phyloP scores from a whole-genome alignment of 768 basidiomycete genomes.

The Agrocybe pediades region DNA sequence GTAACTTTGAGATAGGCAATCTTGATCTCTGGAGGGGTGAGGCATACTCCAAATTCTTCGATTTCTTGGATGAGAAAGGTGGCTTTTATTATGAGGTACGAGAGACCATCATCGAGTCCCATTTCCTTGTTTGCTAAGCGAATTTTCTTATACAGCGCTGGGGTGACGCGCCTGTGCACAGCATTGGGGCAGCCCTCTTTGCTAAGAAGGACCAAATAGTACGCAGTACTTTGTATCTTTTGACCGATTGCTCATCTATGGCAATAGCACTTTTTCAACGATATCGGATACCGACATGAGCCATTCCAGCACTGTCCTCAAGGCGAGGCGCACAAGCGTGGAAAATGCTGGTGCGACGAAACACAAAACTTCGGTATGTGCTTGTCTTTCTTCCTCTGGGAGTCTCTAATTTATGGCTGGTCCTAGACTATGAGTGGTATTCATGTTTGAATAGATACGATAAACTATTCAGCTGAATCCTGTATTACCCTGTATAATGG shows the following conservation, averaged over 20 bases:
- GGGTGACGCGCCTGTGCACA: constrained; percentile 93
- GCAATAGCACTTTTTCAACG: constrained; percentile 84
- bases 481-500: constrained; percentile 6
- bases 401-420: not conserved
- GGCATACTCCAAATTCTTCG: constrained; percentile 82
- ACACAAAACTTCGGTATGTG: constrained; percentile 71
- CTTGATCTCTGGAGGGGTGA: constrained; percentile 85
- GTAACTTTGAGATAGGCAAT: constrained; percentile 90
- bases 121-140: not conserved
- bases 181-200: constrained; percentile 89
- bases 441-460: constrained; percentile 85
- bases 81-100: constrained; percentile 88
- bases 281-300: constrained; percentile 91
- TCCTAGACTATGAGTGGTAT: constrained; percentile 79
- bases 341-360: constrained; percentile 86
- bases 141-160: constrained; percentile 55
- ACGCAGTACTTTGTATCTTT: not conserved
- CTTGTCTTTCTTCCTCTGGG: not conserved
- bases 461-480: constrained; percentile 44
- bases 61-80: constrained; percentile 75
- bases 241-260: not conserved
- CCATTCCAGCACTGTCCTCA: constrained; percentile 94
- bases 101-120: not conserved
- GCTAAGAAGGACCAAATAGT: constrained; percentile 83
- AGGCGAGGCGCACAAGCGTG: constrained; percentile 69